Evolutionary conservation across 495 filamentous ascomycete genomes (phyloP), one percentile per base, ranked within the genome.

Genomic region (Neurospora sp.): DNA sequence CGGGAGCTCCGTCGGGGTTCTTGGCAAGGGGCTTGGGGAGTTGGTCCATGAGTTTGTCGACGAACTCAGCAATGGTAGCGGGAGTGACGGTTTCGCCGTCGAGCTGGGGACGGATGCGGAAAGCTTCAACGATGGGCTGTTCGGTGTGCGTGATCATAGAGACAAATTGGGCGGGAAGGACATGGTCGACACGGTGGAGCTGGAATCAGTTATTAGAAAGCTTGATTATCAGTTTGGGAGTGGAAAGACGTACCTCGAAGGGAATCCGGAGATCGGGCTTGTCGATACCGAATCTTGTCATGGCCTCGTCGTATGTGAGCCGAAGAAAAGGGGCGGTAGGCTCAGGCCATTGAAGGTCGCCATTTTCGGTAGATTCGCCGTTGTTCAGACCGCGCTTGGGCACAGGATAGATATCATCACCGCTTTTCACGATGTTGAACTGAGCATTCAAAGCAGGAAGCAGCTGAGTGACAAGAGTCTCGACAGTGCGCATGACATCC

Each of bases 241-340:
- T 20, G 31, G 69, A 35, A 54, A 38, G 38, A 74, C 84, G 14
- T 79, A 89, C 88, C 75, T 83, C 76, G 62, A 83, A 80, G 23
- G 79, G 76, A 14, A 90, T 87, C 8, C 96, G 88, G 3, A 93
- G 84, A 79, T 99, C 96, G 2, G 96, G 96, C 79, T 99, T 99
- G 81, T 99, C 96, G 16, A 89, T 91, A 7, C 96, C 96, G 77
- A 93, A 96, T 14, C 80, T 83, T 5, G 84, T 81, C 94, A 99
- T 98, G 46, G 90, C 93, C 41, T 91, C 85, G 37, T 91, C 80
- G 79, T 97, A 98, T 1, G 90, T 83, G 74, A 96, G 87, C 11
- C 76, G 77, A 10, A 71, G 72, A 49, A 79, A 80, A 1, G 76
- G 78, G 0, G 76, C 16, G 12, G 71, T 39, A 12, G 72, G 20